Evolutionary conservation across 768 basidiomycete species (phyloP), one percentile per base, ranked within the genome.

Genomic region (Daedaleopsis nitida): DNA sequence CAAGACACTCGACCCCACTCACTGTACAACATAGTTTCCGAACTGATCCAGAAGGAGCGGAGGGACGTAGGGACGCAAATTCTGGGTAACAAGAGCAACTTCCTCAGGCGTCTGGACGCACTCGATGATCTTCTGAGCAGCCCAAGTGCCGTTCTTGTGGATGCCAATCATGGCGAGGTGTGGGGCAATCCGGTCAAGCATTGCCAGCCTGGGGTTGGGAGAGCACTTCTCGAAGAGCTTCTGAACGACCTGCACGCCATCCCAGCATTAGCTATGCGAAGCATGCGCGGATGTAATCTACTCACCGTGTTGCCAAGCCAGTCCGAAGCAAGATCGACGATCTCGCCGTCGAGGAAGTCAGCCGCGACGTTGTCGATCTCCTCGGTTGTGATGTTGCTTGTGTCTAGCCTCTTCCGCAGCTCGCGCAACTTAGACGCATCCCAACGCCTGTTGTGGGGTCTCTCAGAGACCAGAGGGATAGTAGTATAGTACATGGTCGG

Each of bases 101-200:
- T 99, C 97, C 57, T 97, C 94, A 17, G 91, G 87, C 35, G 83
- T 88, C 58, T 88, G 85, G 47, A 95, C 92, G 63, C 94, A 96
- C 76, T 98, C 95, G 60, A 98, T 98, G 71, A 97, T 94, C 82
- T 98, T 98, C 76, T 99, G 97, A 3, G 96, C 96, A 3, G 96
- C 96, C 97, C 97, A 98, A 0, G 97, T 99, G 32, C 97, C 97
- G 66, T 99, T 98, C 81, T 98, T 98, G 81, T 99, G 97, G 58
- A 96, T 95, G 27, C 97, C 97, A 65, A 98, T 97, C 86, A 93
- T 92, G 23, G 96, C 96, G 43, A 99, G 80, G 72, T 96, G 91
- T 51, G 97, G 97, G 4, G 87, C 84, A 63, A 98, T 89, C 52
- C 96, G 88, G 68, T 98, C 96, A 57, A 99, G 80, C 92, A 99